A percentile compares a stretch with the other conserved stretches of the same genome.
Evolutionary conservation across 225 moss, liverwort and hornwort species (phyloP).

Genomic region (Physcomitrellopsis africana): DNA sequence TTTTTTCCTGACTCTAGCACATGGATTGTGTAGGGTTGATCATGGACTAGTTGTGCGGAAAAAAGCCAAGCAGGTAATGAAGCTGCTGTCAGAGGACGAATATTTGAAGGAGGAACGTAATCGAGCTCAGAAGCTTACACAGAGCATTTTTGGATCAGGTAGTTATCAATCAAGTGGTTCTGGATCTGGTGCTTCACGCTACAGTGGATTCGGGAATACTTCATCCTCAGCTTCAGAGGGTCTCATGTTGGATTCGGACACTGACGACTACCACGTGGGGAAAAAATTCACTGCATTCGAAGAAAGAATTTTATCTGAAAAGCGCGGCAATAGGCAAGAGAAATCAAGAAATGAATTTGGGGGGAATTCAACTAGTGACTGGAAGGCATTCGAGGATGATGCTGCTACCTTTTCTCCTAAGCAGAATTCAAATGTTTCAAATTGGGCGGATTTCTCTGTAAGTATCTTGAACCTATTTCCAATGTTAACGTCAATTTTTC

Average conservation of each 20-base stretch:
- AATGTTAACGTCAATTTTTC: background rate
- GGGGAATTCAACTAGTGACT: constrained; percentile 45
- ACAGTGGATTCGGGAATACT: constrained; percentile 56
- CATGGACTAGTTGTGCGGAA: constrained; percentile 62
- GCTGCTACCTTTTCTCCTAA: constrained; percentile 29
- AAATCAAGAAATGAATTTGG: constrained; percentile 34
- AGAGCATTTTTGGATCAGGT: constrained; percentile 62
- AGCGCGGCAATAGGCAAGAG: constrained; percentile 53
- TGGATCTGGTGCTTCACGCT: constrained; percentile 46
- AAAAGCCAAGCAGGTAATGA: constrained; percentile 64
- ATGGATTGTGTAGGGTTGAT: constrained; percentile 47
- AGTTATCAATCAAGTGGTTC: constrained; percentile 54
- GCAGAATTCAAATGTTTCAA: constrained; percentile 36
- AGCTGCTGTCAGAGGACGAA: constrained; percentile 66
- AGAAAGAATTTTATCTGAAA: constrained; percentile 60
- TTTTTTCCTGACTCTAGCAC: constrained; percentile 13
- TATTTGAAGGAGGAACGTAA: constrained; percentile 62
- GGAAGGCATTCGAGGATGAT: constrained; percentile 65
- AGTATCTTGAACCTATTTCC: constrained; percentile 24
- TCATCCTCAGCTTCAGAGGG: constrained; percentile 53
- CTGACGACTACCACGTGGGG: constrained; percentile 43
- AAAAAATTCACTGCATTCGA: constrained; percentile 68
- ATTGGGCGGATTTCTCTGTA: constrained; percentile 65
- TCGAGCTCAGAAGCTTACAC: constrained; percentile 57
- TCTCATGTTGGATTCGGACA: constrained; percentile 51